Evolutionary conservation across 306 rosid species (phyloP).

Genomic region (Quercus alba): DNA sequence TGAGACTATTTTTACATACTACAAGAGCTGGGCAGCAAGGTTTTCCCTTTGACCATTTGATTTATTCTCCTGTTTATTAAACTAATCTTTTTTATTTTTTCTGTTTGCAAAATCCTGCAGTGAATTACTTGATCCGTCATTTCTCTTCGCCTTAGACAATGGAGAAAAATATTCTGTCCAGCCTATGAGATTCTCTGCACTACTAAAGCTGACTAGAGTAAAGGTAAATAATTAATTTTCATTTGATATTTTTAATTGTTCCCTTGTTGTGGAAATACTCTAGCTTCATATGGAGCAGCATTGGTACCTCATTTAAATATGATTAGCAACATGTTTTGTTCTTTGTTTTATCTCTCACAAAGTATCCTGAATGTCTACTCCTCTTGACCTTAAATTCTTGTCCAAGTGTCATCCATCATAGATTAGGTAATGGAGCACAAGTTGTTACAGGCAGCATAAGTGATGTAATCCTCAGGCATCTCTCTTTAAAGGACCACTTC

Average conservation of each 20-base stretch:
- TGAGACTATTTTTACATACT: constrained; percentile 74
- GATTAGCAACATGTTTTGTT: neutral
- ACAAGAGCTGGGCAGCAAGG: constrained; percentile 99
- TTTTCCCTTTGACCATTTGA: constrained; percentile 27
- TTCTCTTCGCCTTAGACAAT: constrained; percentile 82
- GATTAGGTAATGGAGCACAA: neutral
- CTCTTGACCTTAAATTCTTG: too few relatives aligned
- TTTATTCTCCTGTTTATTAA: constrained; percentile 22
- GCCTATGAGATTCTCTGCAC: constrained; percentile 74
- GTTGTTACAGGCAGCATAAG: neutral
- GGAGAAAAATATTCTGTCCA: constrained; percentile 87
- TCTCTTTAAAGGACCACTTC: neutral
- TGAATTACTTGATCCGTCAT: constrained; percentile 88
- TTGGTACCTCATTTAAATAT: constrained; percentile 2
- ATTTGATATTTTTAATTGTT: neutral
- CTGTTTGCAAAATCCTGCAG: constrained; percentile 52
- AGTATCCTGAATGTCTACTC: neutral
- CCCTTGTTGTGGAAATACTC: constrained; percentile 1
- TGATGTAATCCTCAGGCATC: neutral
- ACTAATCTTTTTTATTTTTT: constrained; percentile 13
- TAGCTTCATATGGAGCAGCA: constrained; percentile 16
- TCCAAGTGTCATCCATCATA: neutral
- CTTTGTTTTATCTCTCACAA: neutral
- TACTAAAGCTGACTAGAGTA: constrained; percentile 86
- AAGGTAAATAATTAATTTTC: constrained; percentile 53